Conservation (phyloP, 805 yeast species). For the Pichia phayaonensis region DNA sequence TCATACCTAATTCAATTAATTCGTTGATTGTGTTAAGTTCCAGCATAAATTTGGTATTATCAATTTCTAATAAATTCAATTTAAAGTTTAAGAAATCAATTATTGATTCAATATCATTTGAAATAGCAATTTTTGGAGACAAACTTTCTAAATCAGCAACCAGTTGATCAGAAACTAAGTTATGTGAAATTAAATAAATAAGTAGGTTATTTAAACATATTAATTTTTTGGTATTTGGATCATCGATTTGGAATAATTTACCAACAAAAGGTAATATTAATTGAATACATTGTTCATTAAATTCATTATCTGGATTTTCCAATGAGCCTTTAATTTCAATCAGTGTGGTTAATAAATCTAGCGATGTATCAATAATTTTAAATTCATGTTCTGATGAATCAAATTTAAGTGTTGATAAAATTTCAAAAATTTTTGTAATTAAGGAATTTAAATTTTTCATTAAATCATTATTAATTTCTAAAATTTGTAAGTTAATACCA, state of each 20-base stretch:
- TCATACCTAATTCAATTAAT: slow-evolving; percentile 2
- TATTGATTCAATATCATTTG: slow-evolving; percentile 8
- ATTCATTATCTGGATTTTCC: neutral
- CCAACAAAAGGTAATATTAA: slow-evolving; percentile 27
- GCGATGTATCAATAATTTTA: slow-evolving; percentile 58
- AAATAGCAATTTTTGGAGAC: neutral
- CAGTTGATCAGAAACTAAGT: neutral
- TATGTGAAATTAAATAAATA: slow-evolving; percentile 23
- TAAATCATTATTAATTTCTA: slow-evolving; percentile 23
- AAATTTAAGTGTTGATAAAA: slow-evolving; percentile 15
- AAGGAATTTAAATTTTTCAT: slow-evolving; percentile 6
- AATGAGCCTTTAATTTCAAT: slow-evolving; percentile 43
- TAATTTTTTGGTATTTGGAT: slow-evolving; percentile 48
- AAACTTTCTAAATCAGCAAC: slow-evolving; percentile 1
- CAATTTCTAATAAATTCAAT: slow-evolving; percentile 11
- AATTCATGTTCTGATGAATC: slow-evolving; percentile 22
- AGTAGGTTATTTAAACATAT: slow-evolving; percentile 64
- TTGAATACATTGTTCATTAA: slow-evolving; percentile 21
- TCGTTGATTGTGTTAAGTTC: neutral
- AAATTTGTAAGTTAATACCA: slow-evolving; percentile 26
- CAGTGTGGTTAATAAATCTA: slow-evolving; percentile 71
- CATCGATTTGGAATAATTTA: slow-evolving; percentile 34
- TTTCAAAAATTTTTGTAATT: slow-evolving; percentile 18
- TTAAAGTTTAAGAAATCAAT: slow-evolving; percentile 16
- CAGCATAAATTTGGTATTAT: slow-evolving; percentile 1